Conservation (phyloP, 306 rosid species). For the Dalbergia cochinchinensis region DNA sequence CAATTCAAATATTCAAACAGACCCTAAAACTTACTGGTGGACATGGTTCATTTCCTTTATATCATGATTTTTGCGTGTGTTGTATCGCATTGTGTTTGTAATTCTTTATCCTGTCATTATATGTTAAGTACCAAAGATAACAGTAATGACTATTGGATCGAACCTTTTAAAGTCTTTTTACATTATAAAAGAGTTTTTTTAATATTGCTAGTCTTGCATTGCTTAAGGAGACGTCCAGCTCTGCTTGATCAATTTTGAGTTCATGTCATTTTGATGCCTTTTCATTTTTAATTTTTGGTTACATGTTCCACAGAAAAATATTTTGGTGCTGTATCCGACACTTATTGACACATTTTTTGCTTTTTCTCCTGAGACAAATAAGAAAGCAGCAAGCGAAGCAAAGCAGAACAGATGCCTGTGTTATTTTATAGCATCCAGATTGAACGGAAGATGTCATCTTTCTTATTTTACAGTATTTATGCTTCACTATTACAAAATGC, state of each 20-base stretch:
- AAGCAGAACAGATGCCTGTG: constrained; percentile 76
- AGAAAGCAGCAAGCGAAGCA: constrained; percentile 64
- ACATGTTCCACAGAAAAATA: too few relatives aligned
- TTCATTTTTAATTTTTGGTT: too few relatives aligned
- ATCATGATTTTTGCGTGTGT: background rate
- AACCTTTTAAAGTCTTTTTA: background rate
- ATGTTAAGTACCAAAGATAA: too few relatives aligned
- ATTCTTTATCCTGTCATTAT: background rate
- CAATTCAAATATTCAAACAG: too few relatives aligned
- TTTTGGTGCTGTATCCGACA: background rate
- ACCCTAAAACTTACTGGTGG: background rate
- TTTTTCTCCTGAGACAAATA: constrained; percentile 59
- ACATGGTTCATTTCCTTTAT: constrained; percentile 9
- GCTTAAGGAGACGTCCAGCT: too few relatives aligned
- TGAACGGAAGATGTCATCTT: constrained; percentile 46
- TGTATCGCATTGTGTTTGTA: background rate
- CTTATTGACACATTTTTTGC: constrained; percentile 5
- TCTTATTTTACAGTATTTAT: constrained; percentile 35
- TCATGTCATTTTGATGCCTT: too few relatives aligned
- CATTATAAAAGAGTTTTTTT: constrained; percentile 3
- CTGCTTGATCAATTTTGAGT: too few relatives aligned
- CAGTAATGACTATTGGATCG: background rate
- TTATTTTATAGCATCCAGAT: constrained; percentile 68
- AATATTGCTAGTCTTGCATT: background rate
- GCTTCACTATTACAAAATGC: constrained; percentile 30